Evolutionary conservation across 495 filamentous ascomycete species (phyloP), one percentile per base, ranked within the genome.

Genomic region (Daldinia bambusicola): DNA sequence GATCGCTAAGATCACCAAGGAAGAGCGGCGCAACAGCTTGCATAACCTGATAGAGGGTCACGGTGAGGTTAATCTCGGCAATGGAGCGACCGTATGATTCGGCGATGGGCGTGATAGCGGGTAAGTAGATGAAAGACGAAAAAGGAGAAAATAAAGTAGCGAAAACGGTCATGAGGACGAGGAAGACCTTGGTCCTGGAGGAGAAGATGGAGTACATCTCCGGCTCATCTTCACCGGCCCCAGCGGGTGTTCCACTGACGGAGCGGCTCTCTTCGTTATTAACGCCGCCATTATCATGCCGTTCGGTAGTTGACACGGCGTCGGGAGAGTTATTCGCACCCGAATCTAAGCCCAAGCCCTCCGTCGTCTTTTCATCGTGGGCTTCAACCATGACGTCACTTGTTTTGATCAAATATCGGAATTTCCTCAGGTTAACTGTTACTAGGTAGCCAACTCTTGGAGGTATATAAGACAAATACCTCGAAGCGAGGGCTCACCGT

Each of bases 61-160:
- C 79, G 4, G 82, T 85, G 30, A 90, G 76, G 69, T 90, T 89
- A 66, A 90, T 84, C 7, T 85, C 72, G 0, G 78, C 80, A 1
- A 78, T 69, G 3, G 86, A 86, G 9, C 85, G 80, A 31, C 83
- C 57, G 41, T 86, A 81, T 38, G 84, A 78, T 1, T 66, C 31
- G 0, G 84, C 77, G 12, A 89, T 62, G 3, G 80, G 78, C 5
- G 82, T 85, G 63, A 92, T 76, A 2, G 88, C 85, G 4, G 89
- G 89, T 67, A 90, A 88, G 76, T 92, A 92, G 55, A 91, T 91
- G 69, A 88, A 89, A 18, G 87, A 85, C 3, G 86, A 88, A 13
- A 90, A 78, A 0, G 89, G 88, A 0, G 89, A 91, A 76, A 89
- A 88, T 71, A 90, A 85, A 12, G 85, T 83, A 36, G 81, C 84